Conservation (phyloP, 768 basidiomycete species). For the Pisolithus microcarpus region DNA sequence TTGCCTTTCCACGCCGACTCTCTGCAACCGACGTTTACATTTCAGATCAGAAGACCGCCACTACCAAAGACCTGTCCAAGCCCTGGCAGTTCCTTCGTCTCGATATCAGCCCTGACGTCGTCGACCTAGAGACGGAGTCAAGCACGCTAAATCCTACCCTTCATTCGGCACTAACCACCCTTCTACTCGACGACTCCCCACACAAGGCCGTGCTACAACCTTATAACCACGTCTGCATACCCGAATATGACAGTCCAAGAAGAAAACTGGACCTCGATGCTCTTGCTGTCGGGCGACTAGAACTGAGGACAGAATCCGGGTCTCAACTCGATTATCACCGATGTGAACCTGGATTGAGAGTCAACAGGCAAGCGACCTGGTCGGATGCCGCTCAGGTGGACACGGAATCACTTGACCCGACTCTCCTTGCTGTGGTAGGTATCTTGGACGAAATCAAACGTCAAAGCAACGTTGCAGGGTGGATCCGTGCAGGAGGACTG, state of each 20-base stretch:
- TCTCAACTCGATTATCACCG: neutral
- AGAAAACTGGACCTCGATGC: conserved; percentile 34
- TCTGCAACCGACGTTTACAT: neutral
- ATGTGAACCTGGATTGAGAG: neutral
- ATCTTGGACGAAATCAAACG: conserved; percentile 51
- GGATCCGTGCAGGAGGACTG: conserved; percentile 56
- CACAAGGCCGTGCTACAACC: conserved; percentile 62
- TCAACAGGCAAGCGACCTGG: neutral
- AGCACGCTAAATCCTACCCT: neutral
- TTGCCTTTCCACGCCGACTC: neutral
- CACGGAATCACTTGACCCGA: conserved; percentile 38
- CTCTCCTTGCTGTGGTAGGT: conserved; percentile 56
- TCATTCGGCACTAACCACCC: conserved; percentile 42
- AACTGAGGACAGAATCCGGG: neutral
- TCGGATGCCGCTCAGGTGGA: neutral
- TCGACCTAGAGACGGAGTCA: neutral
- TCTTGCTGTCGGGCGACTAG: conserved; percentile 8
- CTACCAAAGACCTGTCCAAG: conserved; percentile 69
- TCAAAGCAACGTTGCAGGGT: conserved; percentile 60
- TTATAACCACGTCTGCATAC: conserved; percentile 73
- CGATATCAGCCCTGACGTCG: neutral
- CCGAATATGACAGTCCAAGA: conserved; percentile 49
- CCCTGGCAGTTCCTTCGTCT: conserved; percentile 49
- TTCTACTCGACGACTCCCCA: conserved; percentile 48
- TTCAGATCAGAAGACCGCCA: conserved; percentile 27